Evolutionary conservation across 2,329 filamentous ascomycete genomes (phyloP), one percentile per base, ranked within the genome.

Genomic region (Diplodia corticola): DNA sequence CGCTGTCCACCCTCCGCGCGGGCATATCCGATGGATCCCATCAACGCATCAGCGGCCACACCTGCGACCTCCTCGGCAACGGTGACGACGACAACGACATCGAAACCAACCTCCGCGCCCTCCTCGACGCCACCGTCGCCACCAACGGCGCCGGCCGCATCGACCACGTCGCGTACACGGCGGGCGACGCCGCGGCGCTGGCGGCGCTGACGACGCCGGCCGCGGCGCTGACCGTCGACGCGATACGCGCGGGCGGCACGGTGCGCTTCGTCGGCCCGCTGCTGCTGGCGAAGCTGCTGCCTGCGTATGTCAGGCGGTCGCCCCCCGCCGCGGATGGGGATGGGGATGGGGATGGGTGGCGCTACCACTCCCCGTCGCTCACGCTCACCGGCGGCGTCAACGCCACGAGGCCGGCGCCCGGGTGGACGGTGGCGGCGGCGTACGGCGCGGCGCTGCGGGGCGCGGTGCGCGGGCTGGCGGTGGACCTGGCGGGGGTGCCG

Each of bases 401-500:
- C 50, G 70, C 73, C 5, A 60, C 72, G 1, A 76, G 76, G 37
- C 80, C 81, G 0, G 51, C 70, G 7, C 73, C 74, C 0, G 75
- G 74, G 3, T 79, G 76, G 75, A 66, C 73, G 0, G 15, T 78
- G 5, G 64, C 70, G 0, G 75, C 77, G 0, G 70, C 71, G 1
- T 65, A 70, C 13, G 72, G 73, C 0, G 67, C 64, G 4, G 71
- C 72, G 0, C 26, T 72, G 4, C 75, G 80, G 37, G 78, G 76
- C 22, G 79, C 89, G 72, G 79, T 81, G 2, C 79, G 84, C 1
- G 82, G 80, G 2, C 75, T 91, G 40, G 88, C 88, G 1, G 71
- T 90, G 28, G 88, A 91, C 70, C 71, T 91, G 65, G 83, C 82
- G 68, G 89, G 89, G 0, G 75, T 90, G 13, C 78, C n/a, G n/a